Base-by-base conservation (phyloP, 306 rosid genomes). In the Fagus crenata region DNA sequence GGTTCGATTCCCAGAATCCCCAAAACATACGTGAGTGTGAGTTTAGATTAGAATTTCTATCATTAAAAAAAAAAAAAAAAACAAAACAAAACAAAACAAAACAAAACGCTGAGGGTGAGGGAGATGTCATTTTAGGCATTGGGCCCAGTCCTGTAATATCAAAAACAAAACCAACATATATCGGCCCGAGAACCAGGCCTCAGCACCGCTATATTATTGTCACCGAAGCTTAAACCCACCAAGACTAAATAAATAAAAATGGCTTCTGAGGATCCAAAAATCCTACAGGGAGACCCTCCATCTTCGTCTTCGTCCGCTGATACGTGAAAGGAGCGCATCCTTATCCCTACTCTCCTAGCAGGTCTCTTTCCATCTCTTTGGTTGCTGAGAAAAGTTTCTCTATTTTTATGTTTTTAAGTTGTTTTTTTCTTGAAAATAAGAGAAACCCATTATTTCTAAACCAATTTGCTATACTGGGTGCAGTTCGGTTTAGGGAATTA, bases 281-380 rank as follows among this genome's bases (percentile, higher is more conserved):
- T 76, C 59, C 82, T 60, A 55, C 80, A 78, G 71, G 53, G 77
- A 55, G 86, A 83, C 71, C 72, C 60, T 31, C 67, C 78, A 67
- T 59, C 89, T 13, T 77, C 81, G 9, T 77, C 83, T 36, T 53
- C 71, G 46, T 49, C 28, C 46, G 80, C 83, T 69, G 73, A 73
- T 67, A 18, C 39, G 68, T 92, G 96, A 96, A 90, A 87, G 82
- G 87, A 80, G 75, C 89, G 91, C 67, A 84, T 92, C 83, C 58
- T 88, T 71, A 15, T 81, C 55, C 97, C 97, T 18, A 80, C 97
- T 31, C 76, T 90, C 73, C 75, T 95, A 37, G 97, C 97, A 83
- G 97, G 97, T 92, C 59, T 74, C 15, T n/a, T 67, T 60, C 22
- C 18, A 54, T 35, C 2, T 12, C 35, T 28, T 78, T 70, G 70